phyloP scores from a whole-genome alignment of 208 protist species.

The Wallacemonas sp. region DNA sequence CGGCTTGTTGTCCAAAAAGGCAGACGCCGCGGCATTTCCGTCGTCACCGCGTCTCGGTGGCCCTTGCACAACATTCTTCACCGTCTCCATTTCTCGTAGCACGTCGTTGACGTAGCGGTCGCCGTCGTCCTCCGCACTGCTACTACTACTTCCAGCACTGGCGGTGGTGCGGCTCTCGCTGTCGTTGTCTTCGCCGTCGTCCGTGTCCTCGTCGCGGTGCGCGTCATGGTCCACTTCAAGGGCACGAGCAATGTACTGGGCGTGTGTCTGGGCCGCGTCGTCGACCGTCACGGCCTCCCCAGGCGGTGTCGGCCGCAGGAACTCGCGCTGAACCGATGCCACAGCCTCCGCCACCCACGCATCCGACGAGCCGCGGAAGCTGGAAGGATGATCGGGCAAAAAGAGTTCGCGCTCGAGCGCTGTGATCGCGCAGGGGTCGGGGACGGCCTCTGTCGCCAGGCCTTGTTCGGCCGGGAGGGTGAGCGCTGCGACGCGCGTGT shows the following conservation, averaged over 20 bases:
- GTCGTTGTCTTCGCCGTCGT: slow-evolving; percentile 10
- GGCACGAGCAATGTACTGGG: background rate
- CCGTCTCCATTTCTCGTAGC: slow-evolving; percentile 3
- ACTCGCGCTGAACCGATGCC: slow-evolving; percentile 28
- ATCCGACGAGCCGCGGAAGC: slow-evolving; percentile 29
- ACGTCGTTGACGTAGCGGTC: background rate
- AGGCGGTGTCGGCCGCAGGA: slow-evolving; percentile 10
- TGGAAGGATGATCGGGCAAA: slow-evolving; percentile 9
- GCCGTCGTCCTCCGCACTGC: background rate
- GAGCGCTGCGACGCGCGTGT: background rate
- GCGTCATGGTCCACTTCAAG: background rate
- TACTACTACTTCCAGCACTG: background rate
- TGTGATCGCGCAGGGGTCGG: too few species aligned
- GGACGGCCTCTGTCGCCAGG: background rate
- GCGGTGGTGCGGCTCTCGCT: background rate
- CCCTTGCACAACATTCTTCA: background rate
- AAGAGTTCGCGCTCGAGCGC: slow-evolving; percentile 26
- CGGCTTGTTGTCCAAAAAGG: slow-evolving; percentile 34
- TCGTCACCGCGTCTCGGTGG: background rate
- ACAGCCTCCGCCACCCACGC: slow-evolving; percentile 45
- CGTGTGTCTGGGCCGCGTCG: too few species aligned
- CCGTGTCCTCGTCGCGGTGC: background rate
- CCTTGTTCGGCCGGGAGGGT: background rate
- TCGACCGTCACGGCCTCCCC: too few species aligned
- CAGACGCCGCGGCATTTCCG: background rate